phyloP scores from a whole-genome alignment of 805 yeast genomes.

The Kodamaea hsintzibuensis region DNA sequence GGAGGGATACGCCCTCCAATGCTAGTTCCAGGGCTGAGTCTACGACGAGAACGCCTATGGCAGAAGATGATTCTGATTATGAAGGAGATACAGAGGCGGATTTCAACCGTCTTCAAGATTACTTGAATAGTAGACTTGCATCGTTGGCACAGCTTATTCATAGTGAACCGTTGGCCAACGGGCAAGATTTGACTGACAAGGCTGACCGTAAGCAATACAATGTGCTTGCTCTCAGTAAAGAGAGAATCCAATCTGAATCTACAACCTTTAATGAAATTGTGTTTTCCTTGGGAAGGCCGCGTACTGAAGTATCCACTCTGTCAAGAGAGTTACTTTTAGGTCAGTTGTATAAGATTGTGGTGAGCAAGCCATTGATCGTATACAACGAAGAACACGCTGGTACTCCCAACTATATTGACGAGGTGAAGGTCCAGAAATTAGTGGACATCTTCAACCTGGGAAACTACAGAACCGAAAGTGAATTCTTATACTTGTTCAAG shows the following conservation, averaged over 20 bases:
- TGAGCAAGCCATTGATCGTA: slow-evolving; percentile 39
- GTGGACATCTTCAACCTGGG: slow-evolving; percentile 31
- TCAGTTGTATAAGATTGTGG: slow-evolving; percentile 49
- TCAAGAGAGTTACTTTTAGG: slow-evolving; percentile 52
- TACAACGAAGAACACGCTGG: slow-evolving; percentile 39
- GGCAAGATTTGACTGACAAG: slow-evolving; percentile 12
- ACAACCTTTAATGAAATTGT: slow-evolving; percentile 48
- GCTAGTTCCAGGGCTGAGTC: slow-evolving; percentile 15
- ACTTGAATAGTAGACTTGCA: slow-evolving; percentile 14
- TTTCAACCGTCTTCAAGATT: slow-evolving; percentile 15
- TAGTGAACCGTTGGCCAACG: slow-evolving; percentile 3
- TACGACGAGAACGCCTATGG: slow-evolving; percentile 15
- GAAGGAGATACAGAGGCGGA: slow-evolving; percentile 18
- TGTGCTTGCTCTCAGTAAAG: slow-evolving; percentile 32
- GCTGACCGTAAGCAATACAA: slow-evolving; percentile 25
- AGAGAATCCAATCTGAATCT: slow-evolving; percentile 35
- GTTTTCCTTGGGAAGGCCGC: slow-evolving; percentile 37
- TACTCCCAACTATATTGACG: slow-evolving; percentile 38
- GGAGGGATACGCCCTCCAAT: slow-evolving; percentile 14
- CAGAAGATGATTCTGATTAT: slow-evolving; percentile 19
- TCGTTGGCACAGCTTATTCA: slow-evolving; percentile 12
- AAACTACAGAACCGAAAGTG: slow-evolving; percentile 39
- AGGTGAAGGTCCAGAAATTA: slow-evolving; percentile 35
- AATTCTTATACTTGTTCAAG: slow-evolving; percentile 42
- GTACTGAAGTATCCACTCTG: slow-evolving; percentile 47